Percentiles rank a stretch among this genome's conserved stretches.
Evolutionary conservation across 441 rosid species (phyloP).

Genomic region (Populus trichocarpa): DNA sequence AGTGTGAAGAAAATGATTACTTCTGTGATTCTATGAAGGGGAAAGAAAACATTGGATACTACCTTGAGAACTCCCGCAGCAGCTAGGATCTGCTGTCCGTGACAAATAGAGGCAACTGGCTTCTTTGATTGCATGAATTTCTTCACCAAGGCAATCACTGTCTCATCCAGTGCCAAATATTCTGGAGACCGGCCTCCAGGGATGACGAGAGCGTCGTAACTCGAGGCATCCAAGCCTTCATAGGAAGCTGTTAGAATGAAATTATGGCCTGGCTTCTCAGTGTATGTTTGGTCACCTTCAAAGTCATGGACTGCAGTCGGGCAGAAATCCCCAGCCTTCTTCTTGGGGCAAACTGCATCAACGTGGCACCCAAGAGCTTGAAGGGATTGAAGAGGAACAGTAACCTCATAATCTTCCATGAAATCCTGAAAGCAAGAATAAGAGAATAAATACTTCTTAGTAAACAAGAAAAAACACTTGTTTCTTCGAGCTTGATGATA

Average conservation of each 20-base stretch:
- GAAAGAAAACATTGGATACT: background rate
- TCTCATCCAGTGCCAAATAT: conserved; percentile 64
- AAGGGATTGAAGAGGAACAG: conserved; percentile 81
- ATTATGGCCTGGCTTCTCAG: conserved; percentile 84
- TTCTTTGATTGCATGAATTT: conserved; percentile 64
- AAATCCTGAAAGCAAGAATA: conserved; percentile 50
- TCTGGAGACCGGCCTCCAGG: conserved; percentile 95
- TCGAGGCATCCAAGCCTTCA: conserved; percentile 47
- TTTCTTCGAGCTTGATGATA: background rate
- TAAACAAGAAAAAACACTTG: background rate
- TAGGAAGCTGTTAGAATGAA: conserved; percentile 66
- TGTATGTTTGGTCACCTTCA: conserved; percentile 97
- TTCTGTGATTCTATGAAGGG: no score
- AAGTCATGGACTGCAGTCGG: conserved; percentile 92
- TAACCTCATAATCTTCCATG: conserved; percentile 93
- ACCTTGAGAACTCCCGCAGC: conserved; percentile 94
- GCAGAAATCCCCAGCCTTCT: conserved; percentile 72
- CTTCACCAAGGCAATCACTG: conserved; percentile 56
- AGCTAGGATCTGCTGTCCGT: conserved; percentile 87
- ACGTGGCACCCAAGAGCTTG: conserved; percentile 83
- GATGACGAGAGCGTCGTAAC: conserved; percentile 88
- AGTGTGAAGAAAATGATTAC: background rate
- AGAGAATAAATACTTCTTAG: background rate
- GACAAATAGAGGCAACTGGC: conserved; percentile 92
- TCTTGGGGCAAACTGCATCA: conserved; percentile 87